Conservation (phyloP, 148 eudicot genomes). For the Gaultheria prostrata region DNA sequence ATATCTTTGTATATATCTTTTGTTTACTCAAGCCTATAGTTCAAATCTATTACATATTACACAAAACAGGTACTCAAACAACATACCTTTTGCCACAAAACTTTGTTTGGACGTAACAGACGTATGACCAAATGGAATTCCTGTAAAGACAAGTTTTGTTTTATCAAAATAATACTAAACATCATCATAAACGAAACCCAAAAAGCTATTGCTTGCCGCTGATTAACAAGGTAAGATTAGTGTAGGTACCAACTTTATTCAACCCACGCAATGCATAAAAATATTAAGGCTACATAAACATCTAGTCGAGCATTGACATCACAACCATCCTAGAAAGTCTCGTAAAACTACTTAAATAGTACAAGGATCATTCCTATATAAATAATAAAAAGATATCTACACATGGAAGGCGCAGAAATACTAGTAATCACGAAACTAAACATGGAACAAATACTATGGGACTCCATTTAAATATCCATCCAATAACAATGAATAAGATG, state of each 20-base stretch:
- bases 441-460: not conserved
- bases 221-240: constrained; percentile 5
- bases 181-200: constrained; percentile 20
- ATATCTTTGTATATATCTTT: not conserved
- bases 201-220: constrained; percentile 8
- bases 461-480: not conserved
- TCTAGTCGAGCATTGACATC: not conserved
- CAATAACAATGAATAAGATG: not conserved
- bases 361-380: not conserved
- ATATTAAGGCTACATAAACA: not conserved
- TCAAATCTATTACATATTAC: not conserved
- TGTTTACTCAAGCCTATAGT: not conserved
- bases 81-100: constrained; percentile 88
- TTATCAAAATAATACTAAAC: constrained; percentile 37
- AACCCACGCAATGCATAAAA: not conserved
- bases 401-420: not conserved
- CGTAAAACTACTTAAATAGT: not conserved
- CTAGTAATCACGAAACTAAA: not conserved
- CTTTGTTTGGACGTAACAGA: constrained; percentile 78
- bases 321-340: not conserved
- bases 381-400: not conserved
- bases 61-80: constrained; percentile 13
- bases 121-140: constrained; percentile 70
- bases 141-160: constrained; percentile 64
- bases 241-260: not conserved